Percentiles rank a stretch among this genome's conserved stretches.
Evolutionary conservation across 805 yeast species (phyloP).

Genomic region (Cyberlindnera americana): DNA sequence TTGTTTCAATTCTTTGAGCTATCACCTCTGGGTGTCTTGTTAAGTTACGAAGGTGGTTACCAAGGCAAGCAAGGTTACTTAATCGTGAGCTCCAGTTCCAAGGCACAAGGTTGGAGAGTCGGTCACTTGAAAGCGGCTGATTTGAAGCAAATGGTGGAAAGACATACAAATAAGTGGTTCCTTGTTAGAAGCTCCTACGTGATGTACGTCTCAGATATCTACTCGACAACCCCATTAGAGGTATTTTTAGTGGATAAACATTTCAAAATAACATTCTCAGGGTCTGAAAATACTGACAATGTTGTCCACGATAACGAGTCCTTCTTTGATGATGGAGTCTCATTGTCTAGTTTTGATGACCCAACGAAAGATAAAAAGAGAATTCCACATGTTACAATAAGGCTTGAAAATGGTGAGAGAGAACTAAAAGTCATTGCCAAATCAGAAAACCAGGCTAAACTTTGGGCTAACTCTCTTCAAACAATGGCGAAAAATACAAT

Average conservation of each 20-base stretch:
- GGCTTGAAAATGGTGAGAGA: conserved; percentile 72
- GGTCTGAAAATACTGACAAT: conserved; percentile 31
- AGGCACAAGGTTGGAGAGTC: conserved; percentile 93
- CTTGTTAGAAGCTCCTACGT: conserved; percentile 80
- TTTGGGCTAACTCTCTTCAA: conserved; percentile 74
- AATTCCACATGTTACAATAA: conserved; percentile 51
- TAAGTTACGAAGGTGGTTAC: conserved; percentile 77
- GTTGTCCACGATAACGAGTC: conserved; percentile 34
- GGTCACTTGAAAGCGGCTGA: conserved; percentile 81
- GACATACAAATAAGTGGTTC: conserved; percentile 93
- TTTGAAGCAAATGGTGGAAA: conserved; percentile 78
- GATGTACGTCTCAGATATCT: conserved; percentile 79
- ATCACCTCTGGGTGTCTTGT: conserved; percentile 79
- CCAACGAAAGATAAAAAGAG: conserved; percentile 26
- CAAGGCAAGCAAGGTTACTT: conserved; percentile 89
- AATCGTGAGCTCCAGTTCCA: conserved; percentile 76
- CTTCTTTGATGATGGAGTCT: conserved; percentile 29
- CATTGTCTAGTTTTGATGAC: conserved; percentile 25
- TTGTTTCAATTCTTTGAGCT: conserved; percentile 85
- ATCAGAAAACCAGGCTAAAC: conserved; percentile 57
- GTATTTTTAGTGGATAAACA: conserved; percentile 82
- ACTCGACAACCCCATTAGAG: conserved; percentile 84
- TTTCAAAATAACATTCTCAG: conserved; percentile 56
- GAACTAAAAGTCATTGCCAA: conserved; percentile 68
- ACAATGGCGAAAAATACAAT: conserved; percentile 62